Conservation (phyloP, 2,329 filamentous ascomycete genomes). For the Talaromyces sp. region DNA sequence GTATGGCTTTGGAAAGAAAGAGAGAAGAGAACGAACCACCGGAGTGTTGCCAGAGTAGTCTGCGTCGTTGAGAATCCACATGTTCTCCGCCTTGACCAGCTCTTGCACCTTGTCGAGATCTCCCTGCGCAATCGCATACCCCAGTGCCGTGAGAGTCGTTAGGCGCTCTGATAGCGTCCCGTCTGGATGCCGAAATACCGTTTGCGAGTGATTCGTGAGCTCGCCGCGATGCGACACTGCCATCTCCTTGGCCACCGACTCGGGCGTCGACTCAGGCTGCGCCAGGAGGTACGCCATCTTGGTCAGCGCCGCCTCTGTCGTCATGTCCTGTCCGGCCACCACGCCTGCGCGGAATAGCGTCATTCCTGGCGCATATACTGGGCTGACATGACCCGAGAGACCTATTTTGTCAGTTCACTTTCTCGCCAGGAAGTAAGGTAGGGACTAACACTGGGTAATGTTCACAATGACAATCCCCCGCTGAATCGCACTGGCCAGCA, state of each 20-base stretch:
- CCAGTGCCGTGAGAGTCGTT: slow-evolving; percentile 68
- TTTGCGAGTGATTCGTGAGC: slow-evolving; percentile 69
- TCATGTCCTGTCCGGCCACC: slow-evolving; percentile 84
- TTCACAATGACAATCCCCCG: slow-evolving; percentile 84
- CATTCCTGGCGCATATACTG: slow-evolving; percentile 72
- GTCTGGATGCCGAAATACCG: slow-evolving; percentile 71
- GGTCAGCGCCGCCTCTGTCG: slow-evolving; percentile 82
- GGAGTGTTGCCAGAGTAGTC: slow-evolving; percentile 79
- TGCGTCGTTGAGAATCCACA: slow-evolving; percentile 64
- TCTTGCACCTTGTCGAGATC: slow-evolving; percentile 62
- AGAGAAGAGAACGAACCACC: slow-evolving; percentile 29
- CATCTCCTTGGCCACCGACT: slow-evolving; percentile 67
- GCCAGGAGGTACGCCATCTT: slow-evolving; percentile 85
- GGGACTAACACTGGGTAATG: slow-evolving; percentile 73
- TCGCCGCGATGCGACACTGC: slow-evolving; percentile 74
- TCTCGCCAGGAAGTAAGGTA: neutral
- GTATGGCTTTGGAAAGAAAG: too few species aligned
- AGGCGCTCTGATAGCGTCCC: slow-evolving; percentile 52
- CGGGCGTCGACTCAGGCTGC: slow-evolving; percentile 56
- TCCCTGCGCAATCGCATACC: slow-evolving; percentile 72
- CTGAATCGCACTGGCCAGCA: slow-evolving; percentile 70
- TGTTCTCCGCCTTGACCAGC: slow-evolving; percentile 62
- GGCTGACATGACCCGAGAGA: slow-evolving; percentile 65
- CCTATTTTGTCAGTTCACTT: slow-evolving; percentile 22
- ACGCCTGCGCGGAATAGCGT: slow-evolving; percentile 77